Evolutionary conservation across 805 yeast species (phyloP).

Genomic region (Vanderwaltozyma tropicalis): DNA sequence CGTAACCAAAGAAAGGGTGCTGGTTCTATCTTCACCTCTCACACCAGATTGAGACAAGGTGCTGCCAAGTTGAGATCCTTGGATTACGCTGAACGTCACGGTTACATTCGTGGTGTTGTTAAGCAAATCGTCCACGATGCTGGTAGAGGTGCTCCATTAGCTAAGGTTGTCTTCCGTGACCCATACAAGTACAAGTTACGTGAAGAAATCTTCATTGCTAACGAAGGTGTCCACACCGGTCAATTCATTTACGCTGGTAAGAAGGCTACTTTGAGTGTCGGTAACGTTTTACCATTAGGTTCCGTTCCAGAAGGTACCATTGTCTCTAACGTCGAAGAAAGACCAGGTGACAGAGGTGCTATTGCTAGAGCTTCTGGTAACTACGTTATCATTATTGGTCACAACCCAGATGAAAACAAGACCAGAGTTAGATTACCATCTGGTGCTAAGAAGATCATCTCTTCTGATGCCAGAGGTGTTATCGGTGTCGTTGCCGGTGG

Average conservation of each 20-base stretch:
- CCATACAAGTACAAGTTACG: conserved; percentile 97
- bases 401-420: conserved; percentile 98
- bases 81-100: conserved; percentile 99
- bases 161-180: conserved; percentile 97
- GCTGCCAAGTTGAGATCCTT: conserved; percentile 99
- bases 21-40: conserved; percentile 98
- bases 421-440: conserved; percentile 99
- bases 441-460: conserved; percentile 94
- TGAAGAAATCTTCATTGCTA: conserved; percentile 97
- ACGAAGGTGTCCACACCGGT: conserved; percentile 99
- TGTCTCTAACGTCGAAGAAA: conserved; percentile 96
- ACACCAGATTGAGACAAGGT: conserved; percentile 99
- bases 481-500: conserved; percentile 99
- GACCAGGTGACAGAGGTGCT: conserved; percentile 99
- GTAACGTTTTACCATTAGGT: conserved; percentile 95
- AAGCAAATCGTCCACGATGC: conserved; percentile 98
- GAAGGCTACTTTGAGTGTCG: conserved; percentile 93
- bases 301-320: conserved; percentile 99
- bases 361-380: conserved; percentile 98
- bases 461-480: conserved; percentile 97
- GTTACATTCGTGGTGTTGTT: conserved; percentile 98
- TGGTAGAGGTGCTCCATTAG: conserved; percentile 99
- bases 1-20: conserved; percentile 99
- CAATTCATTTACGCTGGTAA: conserved; percentile 98
- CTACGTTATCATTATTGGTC: conserved; percentile 98